Evolutionary conservation across 495 filamentous ascomycete genomes (phyloP), one percentile per base, ranked within the genome.

Genomic region (Geoglossum glabrum): DNA sequence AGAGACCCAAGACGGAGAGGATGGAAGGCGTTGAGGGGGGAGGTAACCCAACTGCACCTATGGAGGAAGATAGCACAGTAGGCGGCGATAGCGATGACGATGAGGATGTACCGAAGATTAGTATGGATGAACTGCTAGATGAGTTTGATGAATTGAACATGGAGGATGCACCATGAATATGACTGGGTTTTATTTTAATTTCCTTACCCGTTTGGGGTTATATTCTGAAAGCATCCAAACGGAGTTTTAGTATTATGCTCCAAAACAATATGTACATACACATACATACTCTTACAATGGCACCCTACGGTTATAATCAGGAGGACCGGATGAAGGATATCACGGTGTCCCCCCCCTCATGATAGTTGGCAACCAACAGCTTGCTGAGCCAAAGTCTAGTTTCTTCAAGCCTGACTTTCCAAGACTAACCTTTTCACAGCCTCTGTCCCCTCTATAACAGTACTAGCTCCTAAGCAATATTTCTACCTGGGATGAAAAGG

Each of bases 81-180:
- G 28, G 72, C 17, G 30, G 19, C 10, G 58, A 60, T 26, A 54
- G 77, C 54, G 85, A 77, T 27, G 78, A 72, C 23, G 85, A 82
- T n/a, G 83, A 82, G 30, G 84, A 81, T 25, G 77, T 75, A 30
- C 87, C 87, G 10, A 74, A 82, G 68, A 82, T 94, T 64, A 75
- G 79, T 65, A 81, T 94, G 80, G 80, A 92, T 27, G 85, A 93
- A 68, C 65, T 94, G 63, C 75, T 93, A 60, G 87, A 94, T 71
- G 87, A 92, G 68, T 90, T 94, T 74, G 86, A 90, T 61, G 86
- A 87, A 61, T 68, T 90, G 63, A 79, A 76, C 34, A 80, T 90
- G 64, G 66, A 79, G 34, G 82, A 84, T 61, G 60, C 63, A 49
- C 57, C 61, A 57, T 63, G 43, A 62, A 4, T 3, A 25, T 8